phyloP scores from a whole-genome alignment of 192 early-diverging fungal species.

The Backusella tarrabulga region DNA sequence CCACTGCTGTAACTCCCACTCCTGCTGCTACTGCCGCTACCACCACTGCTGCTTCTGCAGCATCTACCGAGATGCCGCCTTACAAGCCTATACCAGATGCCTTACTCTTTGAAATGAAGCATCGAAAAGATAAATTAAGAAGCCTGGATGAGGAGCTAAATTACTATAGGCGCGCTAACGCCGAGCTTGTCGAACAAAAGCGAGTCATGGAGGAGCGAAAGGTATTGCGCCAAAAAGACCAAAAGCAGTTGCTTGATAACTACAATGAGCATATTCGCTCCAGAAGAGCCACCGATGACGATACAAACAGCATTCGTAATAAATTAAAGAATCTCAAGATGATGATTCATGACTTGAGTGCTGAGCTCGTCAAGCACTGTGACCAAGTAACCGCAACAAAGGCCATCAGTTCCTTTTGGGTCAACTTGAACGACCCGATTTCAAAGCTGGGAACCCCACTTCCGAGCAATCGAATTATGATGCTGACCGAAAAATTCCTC shows the following conservation, averaged over 20 bases:
- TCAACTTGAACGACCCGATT: conserved; percentile 33
- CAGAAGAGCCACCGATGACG: conserved; percentile 48
- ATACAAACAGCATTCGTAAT: conserved; percentile 37
- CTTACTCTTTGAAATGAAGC: conserved; percentile 2
- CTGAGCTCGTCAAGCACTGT: conserved; percentile 24
- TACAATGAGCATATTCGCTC: conserved; percentile 30
- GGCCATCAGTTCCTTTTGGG: conserved; percentile 29
- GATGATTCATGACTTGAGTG: conserved; percentile 36
- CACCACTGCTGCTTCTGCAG: not conserved
- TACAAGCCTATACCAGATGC: not conserved
- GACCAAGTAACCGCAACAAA: conserved; percentile 29
- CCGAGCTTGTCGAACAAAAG: not conserved
- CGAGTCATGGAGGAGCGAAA: not conserved
- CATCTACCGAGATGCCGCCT: conserved; percentile 8
- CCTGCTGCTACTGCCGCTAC: not conserved
- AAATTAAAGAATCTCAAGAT: conserved; percentile 38
- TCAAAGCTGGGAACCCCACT: conserved; percentile 37
- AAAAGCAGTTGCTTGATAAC: conserved; percentile 22
- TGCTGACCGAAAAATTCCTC: conserved; percentile 52
- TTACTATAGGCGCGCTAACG: not conserved
- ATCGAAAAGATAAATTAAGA: not conserved
- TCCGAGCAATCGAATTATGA: conserved; percentile 38
- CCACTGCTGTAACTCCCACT: not conserved
- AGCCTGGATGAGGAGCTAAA: not conserved
- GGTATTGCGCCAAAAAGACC: conserved; percentile 7